These are phyloP conservation scores for Nephelium lappaceum DNA, from an alignment of 345 rosid species.

Conservation along the genomic window DNA sequence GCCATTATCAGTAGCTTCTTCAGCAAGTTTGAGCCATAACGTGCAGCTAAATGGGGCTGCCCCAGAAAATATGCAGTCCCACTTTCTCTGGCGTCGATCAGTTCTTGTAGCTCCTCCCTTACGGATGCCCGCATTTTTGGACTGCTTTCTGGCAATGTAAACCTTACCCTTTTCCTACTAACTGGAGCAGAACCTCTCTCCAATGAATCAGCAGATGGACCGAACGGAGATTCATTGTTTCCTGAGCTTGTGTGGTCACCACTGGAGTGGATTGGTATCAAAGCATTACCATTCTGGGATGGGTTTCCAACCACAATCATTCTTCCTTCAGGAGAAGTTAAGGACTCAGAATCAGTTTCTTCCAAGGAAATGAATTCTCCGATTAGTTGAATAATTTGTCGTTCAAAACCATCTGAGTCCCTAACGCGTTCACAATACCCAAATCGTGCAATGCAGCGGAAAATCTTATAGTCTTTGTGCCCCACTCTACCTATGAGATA, in stretches of 20 bases:
- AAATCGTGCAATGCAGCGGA: constrained; percentile 58
- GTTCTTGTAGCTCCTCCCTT: constrained; percentile 48
- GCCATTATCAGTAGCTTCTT: constrained; percentile 44
- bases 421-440: constrained; percentile 52
- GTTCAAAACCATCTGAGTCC: constrained; percentile 59
- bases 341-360: constrained; percentile 42
- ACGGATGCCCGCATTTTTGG: constrained; percentile 31
- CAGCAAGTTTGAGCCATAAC: constrained; percentile 37
- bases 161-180: constrained; percentile 49
- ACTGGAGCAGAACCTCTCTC: not conserved
- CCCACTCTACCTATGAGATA: constrained; percentile 61
- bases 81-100: constrained; percentile 57
- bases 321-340: constrained; percentile 37
- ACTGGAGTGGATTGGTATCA: constrained; percentile 25
- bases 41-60: constrained; percentile 47
- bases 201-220: not conserved
- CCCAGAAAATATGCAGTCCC: constrained; percentile 66
- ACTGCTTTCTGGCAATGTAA: constrained; percentile 37
- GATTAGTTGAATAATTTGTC: constrained; percentile 48
- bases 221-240: not conserved
- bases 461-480: constrained; percentile 39
- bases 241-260: not conserved
- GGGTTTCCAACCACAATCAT: constrained; percentile 42
- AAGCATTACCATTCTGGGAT: constrained; percentile 26
- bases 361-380: constrained; percentile 61